Percentiles rank a stretch among this genome's conserved stretches.
Evolutionary conservation across 495 filamentous ascomycete species (phyloP).

Genomic region (Hypoxylon lienhwacheense): DNA sequence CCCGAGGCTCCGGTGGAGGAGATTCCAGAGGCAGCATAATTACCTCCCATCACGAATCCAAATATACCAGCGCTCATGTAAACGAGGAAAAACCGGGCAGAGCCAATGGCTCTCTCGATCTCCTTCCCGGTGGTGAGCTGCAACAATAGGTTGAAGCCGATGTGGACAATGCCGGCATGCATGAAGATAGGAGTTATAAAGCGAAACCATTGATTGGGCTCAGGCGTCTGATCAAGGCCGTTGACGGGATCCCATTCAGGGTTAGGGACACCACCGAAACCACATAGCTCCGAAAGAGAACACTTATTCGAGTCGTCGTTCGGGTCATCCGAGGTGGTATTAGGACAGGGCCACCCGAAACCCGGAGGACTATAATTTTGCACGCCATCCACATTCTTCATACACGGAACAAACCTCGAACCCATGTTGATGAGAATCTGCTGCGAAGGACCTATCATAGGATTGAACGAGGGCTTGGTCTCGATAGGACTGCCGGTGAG

Average conservation of each 20-base stretch:
- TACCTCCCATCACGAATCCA: slow-evolving; percentile 93
- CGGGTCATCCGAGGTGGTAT: slow-evolving; percentile 60
- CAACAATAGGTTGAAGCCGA: slow-evolving; percentile 90
- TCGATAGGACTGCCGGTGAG: slow-evolving; percentile 78
- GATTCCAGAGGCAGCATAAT: slow-evolving; percentile 78
- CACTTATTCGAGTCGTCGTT: slow-evolving; percentile 56
- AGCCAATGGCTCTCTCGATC: slow-evolving; percentile 86
- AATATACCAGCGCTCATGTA: slow-evolving; percentile 93
- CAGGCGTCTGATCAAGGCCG: slow-evolving; percentile 42
- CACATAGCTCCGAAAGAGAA: slow-evolving; percentile 76
- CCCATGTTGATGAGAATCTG: slow-evolving; percentile 96
- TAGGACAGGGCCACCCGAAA: slow-evolving; percentile 71
- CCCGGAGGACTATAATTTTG: slow-evolving; percentile 50
- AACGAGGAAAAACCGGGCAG: slow-evolving; percentile 80
- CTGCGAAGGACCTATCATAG: slow-evolving; percentile 92
- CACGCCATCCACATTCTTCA: slow-evolving; percentile 75
- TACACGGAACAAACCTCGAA: slow-evolving; percentile 88
- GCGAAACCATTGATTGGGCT: slow-evolving; percentile 92
- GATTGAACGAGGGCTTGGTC: slow-evolving; percentile 85
- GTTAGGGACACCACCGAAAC: slow-evolving; percentile 72
- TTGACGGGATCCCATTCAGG: slow-evolving; percentile 54
- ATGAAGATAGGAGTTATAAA: slow-evolving; percentile 96
- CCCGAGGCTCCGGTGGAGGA: slow-evolving; percentile 88
- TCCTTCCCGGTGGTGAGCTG: slow-evolving; percentile 85
- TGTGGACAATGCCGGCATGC: slow-evolving; percentile 90